phyloP scores from a whole-genome alignment of 2,329 filamentous ascomycete species.

The Stagonosporopsis vannaccii region DNA sequence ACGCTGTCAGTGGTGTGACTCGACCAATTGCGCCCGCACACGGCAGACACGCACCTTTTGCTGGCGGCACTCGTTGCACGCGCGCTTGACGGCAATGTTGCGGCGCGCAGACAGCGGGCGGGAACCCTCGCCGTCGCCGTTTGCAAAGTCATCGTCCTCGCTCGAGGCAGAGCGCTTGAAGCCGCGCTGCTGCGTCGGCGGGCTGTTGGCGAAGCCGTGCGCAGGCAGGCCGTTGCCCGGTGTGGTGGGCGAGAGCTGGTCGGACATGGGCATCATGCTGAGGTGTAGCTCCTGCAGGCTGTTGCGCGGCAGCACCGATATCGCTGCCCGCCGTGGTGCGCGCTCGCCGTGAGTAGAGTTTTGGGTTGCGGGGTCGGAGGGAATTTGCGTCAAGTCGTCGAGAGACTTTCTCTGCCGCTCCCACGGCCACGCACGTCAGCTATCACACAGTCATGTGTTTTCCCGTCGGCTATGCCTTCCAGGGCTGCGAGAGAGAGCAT shows the following conservation, averaged over 20 bases:
- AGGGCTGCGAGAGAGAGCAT: conserved; percentile 3
- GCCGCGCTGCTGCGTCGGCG: conserved; percentile 39
- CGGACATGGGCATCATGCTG: conserved; percentile 19
- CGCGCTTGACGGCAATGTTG: conserved; percentile 65
- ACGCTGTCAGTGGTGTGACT: not conserved
- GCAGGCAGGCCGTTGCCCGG: conserved; percentile 32
- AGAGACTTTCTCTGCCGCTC: conserved; percentile 10
- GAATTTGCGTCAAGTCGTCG: conserved; percentile 11
- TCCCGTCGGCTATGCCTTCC: conserved; percentile 21
- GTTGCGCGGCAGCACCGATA: conserved; percentile 27
- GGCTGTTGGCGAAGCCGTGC: conserved; percentile 40
- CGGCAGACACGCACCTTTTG: conserved; percentile 72
- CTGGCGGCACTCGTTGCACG: conserved; percentile 85
- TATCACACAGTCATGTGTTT: conserved; percentile 17
- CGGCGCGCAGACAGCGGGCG: conserved; percentile 39
- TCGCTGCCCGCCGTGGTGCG: conserved; percentile 24
- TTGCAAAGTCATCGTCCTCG: conserved; percentile 44
- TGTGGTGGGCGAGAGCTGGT: conserved; percentile 39
- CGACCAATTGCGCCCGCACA: not conserved
- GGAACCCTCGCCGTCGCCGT: conserved; percentile 38
- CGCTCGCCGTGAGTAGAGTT: conserved; percentile 13
- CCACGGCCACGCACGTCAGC: conserved; percentile 14
- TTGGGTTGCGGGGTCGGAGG: conserved; percentile 12
- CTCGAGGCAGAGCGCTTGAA: conserved; percentile 49
- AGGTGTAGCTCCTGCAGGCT: conserved; percentile 19